Conservation (phyloP, 78 protist genomes). For the slime mould (Dictyostelium discoideum) region dicty_2.7 NC_007091.3:3481001-3481500, state of each 20-base stretch:
- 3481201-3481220: neutral
- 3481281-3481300: neutral
- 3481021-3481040: slow-evolving; percentile 50
- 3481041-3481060: slow-evolving; percentile 35
- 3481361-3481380: slow-evolving; percentile 45
- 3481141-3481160: slow-evolving; percentile 66
- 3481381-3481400: slow-evolving; percentile 44
- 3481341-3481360: too few species aligned
- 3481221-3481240: neutral
- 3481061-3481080: slow-evolving; percentile 67
- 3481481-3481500: slow-evolving; percentile 41
- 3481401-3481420: slow-evolving; percentile 42
- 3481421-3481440: neutral
- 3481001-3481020: slow-evolving; percentile 54
- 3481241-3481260: neutral
- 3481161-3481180: slow-evolving; percentile 61
- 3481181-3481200: slow-evolving; percentile 32
- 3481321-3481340: neutral
- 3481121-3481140: slow-evolving; percentile 47
- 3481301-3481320: neutral
- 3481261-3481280: neutral
- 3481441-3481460: neutral
- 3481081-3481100: slow-evolving; percentile 79
- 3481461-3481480: slow-evolving; percentile 11
- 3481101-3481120: slow-evolving; percentile 20